Conservation (phyloP, 352 stramenopile species). For the Globisporangium rhizosaccharum region DNA sequence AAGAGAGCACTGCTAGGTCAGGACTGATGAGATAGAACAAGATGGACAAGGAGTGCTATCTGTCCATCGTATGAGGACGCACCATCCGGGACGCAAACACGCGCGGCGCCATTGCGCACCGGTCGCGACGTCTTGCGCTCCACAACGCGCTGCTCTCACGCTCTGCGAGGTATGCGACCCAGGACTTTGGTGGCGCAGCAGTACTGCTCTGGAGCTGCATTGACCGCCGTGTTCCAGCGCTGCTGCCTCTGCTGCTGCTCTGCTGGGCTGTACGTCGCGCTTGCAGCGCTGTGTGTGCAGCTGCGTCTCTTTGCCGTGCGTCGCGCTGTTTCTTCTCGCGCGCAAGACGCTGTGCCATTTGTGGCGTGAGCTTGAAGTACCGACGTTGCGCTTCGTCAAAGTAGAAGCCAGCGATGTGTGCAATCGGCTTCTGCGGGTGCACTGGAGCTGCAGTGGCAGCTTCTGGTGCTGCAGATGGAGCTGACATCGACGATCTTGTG, state of each 20-base stretch:
- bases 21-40: too few relatives aligned
- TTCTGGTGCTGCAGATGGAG: not conserved
- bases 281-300: not conserved
- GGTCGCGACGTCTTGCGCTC: slow-evolving; percentile 22
- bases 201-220: not conserved
- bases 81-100: slow-evolving; percentile 15
- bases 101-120: slow-evolving; percentile 20
- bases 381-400: slow-evolving; percentile 42
- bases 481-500: not conserved
- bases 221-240: not conserved
- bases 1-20: not conserved
- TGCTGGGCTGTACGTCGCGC: not conserved
- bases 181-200: slow-evolving; percentile 4
- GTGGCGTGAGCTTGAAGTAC: slow-evolving; percentile 46
- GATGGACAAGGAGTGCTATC: not conserved
- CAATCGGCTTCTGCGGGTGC: not conserved
- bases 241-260: not conserved
- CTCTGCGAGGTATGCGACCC: slow-evolving; percentile 22
- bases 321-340: slow-evolving; percentile 2
- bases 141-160: slow-evolving; percentile 31
- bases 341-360: slow-evolving; percentile 14
- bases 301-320: not conserved
- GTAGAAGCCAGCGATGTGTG: slow-evolving; percentile 46
- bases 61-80: not conserved
- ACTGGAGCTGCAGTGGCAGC: not conserved